phyloP scores from a whole-genome alignment of 1,284 basidiomycete genomes.

The Cerrena zonata region DNA sequence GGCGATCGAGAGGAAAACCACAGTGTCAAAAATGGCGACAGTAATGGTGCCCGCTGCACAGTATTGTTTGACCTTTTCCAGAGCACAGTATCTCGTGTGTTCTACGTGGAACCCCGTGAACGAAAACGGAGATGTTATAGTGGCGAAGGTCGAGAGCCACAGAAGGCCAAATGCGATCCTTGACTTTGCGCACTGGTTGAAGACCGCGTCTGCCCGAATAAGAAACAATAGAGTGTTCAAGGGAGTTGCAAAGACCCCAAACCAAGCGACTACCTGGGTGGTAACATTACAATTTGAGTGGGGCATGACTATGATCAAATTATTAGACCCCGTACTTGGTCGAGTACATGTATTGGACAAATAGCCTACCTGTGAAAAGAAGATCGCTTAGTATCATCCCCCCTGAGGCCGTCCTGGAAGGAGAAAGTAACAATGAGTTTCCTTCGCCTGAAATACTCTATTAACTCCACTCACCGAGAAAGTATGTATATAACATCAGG shows the following conservation, averaged over 20 bases:
- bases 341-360: not conserved
- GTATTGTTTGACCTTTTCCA: constrained; percentile 2
- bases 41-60: constrained; percentile 3
- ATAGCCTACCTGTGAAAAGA: not conserved
- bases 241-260: constrained; percentile 2
- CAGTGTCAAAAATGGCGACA: constrained; percentile 4
- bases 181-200: not conserved
- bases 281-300: constrained; percentile 2
- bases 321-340: not conserved
- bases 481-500: constrained; percentile 11
- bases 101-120: constrained; percentile 6
- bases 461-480: constrained; percentile 8
- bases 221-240: constrained; percentile 7
- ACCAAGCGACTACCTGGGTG: constrained; percentile 7
- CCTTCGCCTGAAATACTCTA: too few relatives aligned
- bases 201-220: constrained; percentile 4
- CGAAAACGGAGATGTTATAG: constrained; percentile 3
- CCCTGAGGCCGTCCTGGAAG: not conserved
- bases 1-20: constrained; percentile 7
- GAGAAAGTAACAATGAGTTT: not conserved
- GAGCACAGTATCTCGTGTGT: constrained; percentile 2
- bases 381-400: not conserved
- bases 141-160: constrained; percentile 5
- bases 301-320: not conserved
- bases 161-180: not conserved